A percentile compares a stretch with the other conserved stretches of the same genome.
Conservation (phyloP, 1,284 basidiomycete genomes). For the Boletus sp. region DNA sequence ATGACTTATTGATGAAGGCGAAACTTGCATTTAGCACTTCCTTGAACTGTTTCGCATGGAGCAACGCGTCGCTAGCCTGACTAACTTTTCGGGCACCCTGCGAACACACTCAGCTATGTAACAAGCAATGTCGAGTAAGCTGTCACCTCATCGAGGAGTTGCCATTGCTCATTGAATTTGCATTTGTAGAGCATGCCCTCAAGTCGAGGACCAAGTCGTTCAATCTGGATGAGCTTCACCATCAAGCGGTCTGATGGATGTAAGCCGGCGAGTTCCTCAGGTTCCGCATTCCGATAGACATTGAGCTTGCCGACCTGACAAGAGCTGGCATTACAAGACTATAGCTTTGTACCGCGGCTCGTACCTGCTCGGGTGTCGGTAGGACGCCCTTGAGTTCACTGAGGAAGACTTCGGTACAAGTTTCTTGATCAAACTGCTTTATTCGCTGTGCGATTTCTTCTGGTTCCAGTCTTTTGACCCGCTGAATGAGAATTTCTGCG, state of each 20-base stretch:
- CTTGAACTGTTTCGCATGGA: slow-evolving; percentile 83
- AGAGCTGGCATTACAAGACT: slow-evolving; percentile 18
- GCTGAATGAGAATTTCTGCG: slow-evolving; percentile 87
- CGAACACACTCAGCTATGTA: slow-evolving; percentile 14
- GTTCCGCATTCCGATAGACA: slow-evolving; percentile 84
- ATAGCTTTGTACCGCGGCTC: slow-evolving; percentile 19
- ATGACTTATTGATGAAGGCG: slow-evolving; percentile 11
- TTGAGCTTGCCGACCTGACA: slow-evolving; percentile 86
- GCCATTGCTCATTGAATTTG: slow-evolving; percentile 83
- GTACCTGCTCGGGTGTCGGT: slow-evolving; percentile 87
- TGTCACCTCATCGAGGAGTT: slow-evolving; percentile 70
- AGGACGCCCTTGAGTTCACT: slow-evolving; percentile 85
- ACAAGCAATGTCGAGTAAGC: slow-evolving; percentile 14
- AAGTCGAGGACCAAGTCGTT: slow-evolving; percentile 89
- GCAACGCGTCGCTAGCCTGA: slow-evolving; percentile 78
- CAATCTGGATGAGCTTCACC: slow-evolving; percentile 96
- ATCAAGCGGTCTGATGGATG: slow-evolving; percentile 97
- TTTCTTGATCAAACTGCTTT: slow-evolving; percentile 80
- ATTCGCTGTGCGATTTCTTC: slow-evolving; percentile 86
- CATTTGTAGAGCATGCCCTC: slow-evolving; percentile 94
- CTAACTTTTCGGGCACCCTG: slow-evolving; percentile 80
- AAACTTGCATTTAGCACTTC: slow-evolving; percentile 77
- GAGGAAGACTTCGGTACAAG: slow-evolving; percentile 87
- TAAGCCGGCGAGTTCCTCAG: slow-evolving; percentile 86
- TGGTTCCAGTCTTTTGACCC: slow-evolving; percentile 79